phyloP scores from a whole-genome alignment of 1,139 yeast genomes.

The Candida smagusa region DNA sequence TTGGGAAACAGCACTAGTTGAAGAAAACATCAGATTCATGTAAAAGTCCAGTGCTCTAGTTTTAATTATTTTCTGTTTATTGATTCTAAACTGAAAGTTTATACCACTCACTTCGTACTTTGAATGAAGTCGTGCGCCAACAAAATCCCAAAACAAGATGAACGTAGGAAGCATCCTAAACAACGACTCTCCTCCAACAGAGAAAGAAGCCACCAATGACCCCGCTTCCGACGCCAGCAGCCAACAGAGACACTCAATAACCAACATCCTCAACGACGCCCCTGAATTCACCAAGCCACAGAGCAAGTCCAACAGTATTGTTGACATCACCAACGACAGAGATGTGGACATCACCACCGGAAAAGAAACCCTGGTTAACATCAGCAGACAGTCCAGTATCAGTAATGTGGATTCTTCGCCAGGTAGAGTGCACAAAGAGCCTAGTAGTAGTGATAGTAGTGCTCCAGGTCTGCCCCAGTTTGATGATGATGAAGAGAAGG shows the following conservation, averaged over 20 bases:
- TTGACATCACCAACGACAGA: conserved; percentile 45
- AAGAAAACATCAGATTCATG: too few relatives aligned
- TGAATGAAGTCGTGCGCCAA: conserved; percentile 2
- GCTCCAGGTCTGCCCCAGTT: conserved; percentile 4
- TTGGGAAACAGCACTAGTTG: too few relatives aligned
- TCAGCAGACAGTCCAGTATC: conserved; percentile 4
- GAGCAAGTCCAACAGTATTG: conserved; percentile 39
- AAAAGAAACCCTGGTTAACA: conserved; percentile 23
- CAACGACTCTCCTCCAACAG: conserved; percentile 38
- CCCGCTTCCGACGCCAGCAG: background rate
- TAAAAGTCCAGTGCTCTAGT: too few relatives aligned
- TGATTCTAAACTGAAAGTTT: too few relatives aligned
- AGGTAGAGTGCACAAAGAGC: background rate
- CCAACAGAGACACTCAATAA: conserved; percentile 20
- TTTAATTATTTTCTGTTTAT: too few relatives aligned
- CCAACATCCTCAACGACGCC: conserved; percentile 20
- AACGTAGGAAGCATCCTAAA: conserved; percentile 48
- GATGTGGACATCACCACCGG: conserved; percentile 39
- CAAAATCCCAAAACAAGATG: conserved; percentile 20
- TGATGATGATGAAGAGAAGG: background rate
- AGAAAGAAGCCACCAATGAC: conserved; percentile 15
- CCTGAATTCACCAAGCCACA: conserved; percentile 4
- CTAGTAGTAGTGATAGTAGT: background rate
- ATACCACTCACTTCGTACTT: too few relatives aligned
- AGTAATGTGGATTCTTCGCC: conserved; percentile 1